Base-by-base conservation (phyloP, 306 rosid species). In the Dalbergia cochinchinensis region DNA sequence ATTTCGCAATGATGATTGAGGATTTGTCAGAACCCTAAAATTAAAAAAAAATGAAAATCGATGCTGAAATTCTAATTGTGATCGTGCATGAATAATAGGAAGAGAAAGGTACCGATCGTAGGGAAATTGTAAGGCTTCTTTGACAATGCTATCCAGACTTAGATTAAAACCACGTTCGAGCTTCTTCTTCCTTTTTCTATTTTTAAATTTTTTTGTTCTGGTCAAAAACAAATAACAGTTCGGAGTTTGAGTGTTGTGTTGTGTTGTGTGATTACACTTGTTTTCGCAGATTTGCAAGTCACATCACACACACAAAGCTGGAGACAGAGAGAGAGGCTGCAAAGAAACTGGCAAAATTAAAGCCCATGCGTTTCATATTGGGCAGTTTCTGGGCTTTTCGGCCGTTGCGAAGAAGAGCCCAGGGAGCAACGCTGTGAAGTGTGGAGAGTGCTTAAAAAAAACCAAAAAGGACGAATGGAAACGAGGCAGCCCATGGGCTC, bases 21-120 rank as follows among this genome's bases (percentile, higher is more conserved):
- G 53, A 41, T 31, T 53, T 10, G 11, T 78, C 5, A 77, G 64
- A 74, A 85, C 82, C 79, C 86, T 82, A 73, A 18, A 26, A 26
- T 26, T 26, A 2, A 2, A 26, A 2, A 26, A 2, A 26, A 26
- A 26, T n/a, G 31, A 73, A 65, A 50, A 48, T 50, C 8, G 57
- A 50, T 50, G 12, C 4, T 50, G 18, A 11, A 50, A n/a, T 54
- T 44, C 50, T 44, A 18, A 60, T 20, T 22, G 37, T 31, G 16
- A 54, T n/a, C 22, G 60, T 54, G 60, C 60, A 54, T 54, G 60
- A 54, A 11, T 47, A 4, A 44, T 2, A 4, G 6, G 15, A 47
- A 11, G 9, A 54, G 60, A 54, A 54, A 54, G 60, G 60, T 54
- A 54, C 22, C 60, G 60, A 54, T 54, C 60, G 60, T 6, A 54